A percentile compares a stretch with the other conserved stretches of the same genome.
Evolutionary conservation across 176 grass and related monocot species (phyloP).

Genomic region (Bonia amplexicaulis): DNA sequence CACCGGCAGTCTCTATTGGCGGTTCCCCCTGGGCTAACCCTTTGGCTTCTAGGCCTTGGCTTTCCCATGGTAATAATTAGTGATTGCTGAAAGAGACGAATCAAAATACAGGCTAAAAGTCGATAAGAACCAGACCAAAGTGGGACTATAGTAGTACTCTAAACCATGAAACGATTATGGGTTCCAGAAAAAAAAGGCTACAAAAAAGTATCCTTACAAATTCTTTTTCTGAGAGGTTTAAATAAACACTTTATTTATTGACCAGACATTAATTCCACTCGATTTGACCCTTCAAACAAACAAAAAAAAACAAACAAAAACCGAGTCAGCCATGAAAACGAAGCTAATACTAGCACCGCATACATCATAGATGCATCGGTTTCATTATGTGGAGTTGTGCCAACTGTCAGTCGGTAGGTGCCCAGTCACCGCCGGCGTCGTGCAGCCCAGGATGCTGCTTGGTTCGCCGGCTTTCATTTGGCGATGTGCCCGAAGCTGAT

Average conservation of each 20-base stretch:
- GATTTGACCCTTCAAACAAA: background rate
- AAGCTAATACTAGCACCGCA: background rate
- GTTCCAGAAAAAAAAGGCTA: no score
- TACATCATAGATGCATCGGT: background rate
- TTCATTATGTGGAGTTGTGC: background rate
- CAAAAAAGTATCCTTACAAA: background rate
- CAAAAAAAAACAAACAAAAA: background rate
- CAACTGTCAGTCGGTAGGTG: conserved; percentile 10
- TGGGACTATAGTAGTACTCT: background rate
- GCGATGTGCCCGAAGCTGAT: conserved; percentile 11
- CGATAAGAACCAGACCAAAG: background rate
- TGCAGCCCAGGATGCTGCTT: background rate
- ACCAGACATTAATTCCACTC: background rate
- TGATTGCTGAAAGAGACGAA: no score
- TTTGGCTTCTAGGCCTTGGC: no score
- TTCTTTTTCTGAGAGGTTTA: background rate
- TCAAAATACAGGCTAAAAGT: no score
- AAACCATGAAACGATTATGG: background rate
- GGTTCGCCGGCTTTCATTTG: background rate
- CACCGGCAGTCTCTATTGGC: no score
- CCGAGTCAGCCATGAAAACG: background rate
- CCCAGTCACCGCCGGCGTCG: conserved; percentile 5
- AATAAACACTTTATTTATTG: background rate
- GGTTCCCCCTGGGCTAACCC: no score
- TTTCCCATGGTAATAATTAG: no score